Evolutionary conservation across 371 early-diverging fungal genomes (phyloP), one percentile per base, ranked within the genome.

Genomic region (Mucor racemosus): DNA sequence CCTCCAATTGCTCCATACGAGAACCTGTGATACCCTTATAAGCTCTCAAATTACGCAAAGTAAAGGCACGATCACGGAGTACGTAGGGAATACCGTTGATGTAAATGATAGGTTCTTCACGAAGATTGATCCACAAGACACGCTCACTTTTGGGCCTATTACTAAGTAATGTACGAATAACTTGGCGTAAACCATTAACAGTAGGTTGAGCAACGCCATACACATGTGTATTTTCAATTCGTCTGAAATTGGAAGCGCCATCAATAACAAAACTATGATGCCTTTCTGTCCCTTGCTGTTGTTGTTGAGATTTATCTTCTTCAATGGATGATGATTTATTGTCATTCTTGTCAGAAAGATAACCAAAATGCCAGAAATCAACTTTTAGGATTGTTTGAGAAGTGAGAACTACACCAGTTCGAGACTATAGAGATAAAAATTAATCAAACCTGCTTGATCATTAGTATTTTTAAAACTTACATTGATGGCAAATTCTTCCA

Each of bases 51-150:
- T 92, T 91, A 21, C 91, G 81, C 15, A 92, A 66, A 1, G 90
- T 87, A 60, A 85, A 75, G 36, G 77, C 85, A n/a, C 85, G 75
- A 66, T 91, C 90, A 40, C 92, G 81, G 3, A 93, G 81, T 0
- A 92, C 92, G 73, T 90, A 90, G 7, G 94, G 91, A 10, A 80
- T 73, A n/a, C 88, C 90, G 59, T 90, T 87, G 61, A 93, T 83
- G 67, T 92, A 92, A 8, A 91, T 84, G 21, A 93, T 80, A 17
- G 92, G 92, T 64, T 93, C 92, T 69, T 93, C 91, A 46, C 93
- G 80, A 17, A 92, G 64, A 67, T 90, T 91, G 65, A 93, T 90
- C 92, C 92, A 92, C 19, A 88, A 56, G 15, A 92, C 65, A 31
- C 66, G 70, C 46, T 80, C 66, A 38, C 69, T 69, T 9, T 48